These are phyloP conservation scores for Zarea fungicola DNA, from an alignment of 2,329 filamentous ascomycete species.

Conservation along the genomic window DNA sequence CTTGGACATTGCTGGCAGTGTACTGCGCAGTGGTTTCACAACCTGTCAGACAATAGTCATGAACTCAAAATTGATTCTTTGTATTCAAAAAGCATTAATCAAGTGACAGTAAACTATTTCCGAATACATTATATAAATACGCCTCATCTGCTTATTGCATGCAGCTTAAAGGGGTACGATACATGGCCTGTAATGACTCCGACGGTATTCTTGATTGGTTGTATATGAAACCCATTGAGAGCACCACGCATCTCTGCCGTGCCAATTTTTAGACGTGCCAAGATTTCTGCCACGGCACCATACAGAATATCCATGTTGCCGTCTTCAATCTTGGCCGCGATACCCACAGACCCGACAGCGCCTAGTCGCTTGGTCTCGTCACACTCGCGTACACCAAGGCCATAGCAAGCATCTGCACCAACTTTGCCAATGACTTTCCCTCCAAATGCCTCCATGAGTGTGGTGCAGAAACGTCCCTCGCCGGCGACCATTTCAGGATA, in stretches of 20 bases:
- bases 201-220: conserved; percentile 32
- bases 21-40: too few species aligned
- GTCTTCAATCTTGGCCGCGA: conserved; percentile 45
- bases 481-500: conserved; percentile 41
- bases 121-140: too few species aligned
- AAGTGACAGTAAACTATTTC: too few species aligned
- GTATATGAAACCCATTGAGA: conserved; percentile 29
- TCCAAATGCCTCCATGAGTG: conserved; percentile 35
- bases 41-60: too few species aligned
- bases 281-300: conserved; percentile 36
- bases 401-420: conserved; percentile 45
- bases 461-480: conserved; percentile 41
- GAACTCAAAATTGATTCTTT: too few species aligned
- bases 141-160: not conserved
- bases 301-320: conserved; percentile 40
- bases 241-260: conserved; percentile 22
- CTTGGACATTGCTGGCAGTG: too few species aligned
- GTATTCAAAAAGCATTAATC: too few species aligned
- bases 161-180: conserved; percentile 7
- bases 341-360: conserved; percentile 33
- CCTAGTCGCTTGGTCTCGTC: conserved; percentile 32
- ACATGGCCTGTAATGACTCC: conserved; percentile 30
- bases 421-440: conserved; percentile 40
- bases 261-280: conserved; percentile 38
- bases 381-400: conserved; percentile 35